phyloP scores from a whole-genome alignment of 1,139 yeast species.

The Scheffersomyces parashehatae region DNA sequence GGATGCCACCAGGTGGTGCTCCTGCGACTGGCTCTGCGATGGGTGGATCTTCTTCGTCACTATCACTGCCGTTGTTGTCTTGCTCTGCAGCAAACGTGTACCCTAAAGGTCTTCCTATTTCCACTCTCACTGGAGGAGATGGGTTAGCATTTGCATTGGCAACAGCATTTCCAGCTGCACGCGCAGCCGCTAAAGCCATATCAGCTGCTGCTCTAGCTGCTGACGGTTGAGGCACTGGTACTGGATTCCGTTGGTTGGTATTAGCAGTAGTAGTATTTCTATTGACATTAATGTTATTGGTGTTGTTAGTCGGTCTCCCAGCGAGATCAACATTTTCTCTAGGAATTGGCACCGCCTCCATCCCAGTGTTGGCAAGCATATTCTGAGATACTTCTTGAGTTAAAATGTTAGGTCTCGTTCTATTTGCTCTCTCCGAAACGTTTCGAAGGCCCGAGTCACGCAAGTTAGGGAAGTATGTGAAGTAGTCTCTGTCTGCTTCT shows the following conservation, averaged over 20 bases:
- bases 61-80: too few relatives aligned
- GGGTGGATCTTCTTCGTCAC: not conserved
- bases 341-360: conserved; percentile 19
- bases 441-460: conserved; percentile 28
- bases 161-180: conserved; percentile 3
- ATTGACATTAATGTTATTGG: not conserved
- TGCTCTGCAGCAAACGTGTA: too few relatives aligned
- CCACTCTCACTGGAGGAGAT: not conserved
- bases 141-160: conserved; percentile 3
- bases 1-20: conserved; percentile 3
- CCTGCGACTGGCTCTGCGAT: not conserved
- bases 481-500: conserved; percentile 30
- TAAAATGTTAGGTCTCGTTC: conserved; percentile 37
- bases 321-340: not conserved
- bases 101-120: too few relatives aligned
- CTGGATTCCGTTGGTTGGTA: not conserved
- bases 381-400: conserved; percentile 44
- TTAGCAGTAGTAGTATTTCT: not conserved
- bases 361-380: conserved; percentile 29
- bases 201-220: not conserved
- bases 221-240: not conserved
- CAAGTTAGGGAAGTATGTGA: conserved; percentile 28
- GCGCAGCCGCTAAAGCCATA: conserved; percentile 2
- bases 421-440: conserved; percentile 34
- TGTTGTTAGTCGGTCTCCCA: too few relatives aligned